Base-by-base conservation (phyloP, 2,329 filamentous ascomycete species). In the Ceratocystiopsis brevicomis region DNA sequence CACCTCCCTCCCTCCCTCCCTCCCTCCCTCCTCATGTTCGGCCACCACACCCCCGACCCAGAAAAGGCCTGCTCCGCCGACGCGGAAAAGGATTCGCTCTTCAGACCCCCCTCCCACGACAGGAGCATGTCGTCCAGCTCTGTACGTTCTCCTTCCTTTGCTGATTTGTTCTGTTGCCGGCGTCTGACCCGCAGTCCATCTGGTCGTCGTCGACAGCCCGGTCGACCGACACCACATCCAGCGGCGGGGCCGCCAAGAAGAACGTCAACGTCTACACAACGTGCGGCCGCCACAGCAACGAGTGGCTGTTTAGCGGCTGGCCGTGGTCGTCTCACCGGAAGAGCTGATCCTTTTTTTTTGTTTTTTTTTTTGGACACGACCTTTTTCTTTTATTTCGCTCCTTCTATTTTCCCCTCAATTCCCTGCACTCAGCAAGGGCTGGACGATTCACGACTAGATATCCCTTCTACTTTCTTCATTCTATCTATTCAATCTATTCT, bases 261-360 rank as follows among this genome's bases (percentile, higher is more conserved):
- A 45, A 51, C 35, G 48, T 49, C 48, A 53, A 53, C 39, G 51
- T 52, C 45, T 47, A 53, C 47, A 51, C 50, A 4, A 50, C 50
- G 16, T 53, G 51, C 14, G 51, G 51, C 39, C 49, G 51, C 15
- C 51, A 53, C 47, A 48, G 47, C 37, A 49, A 50, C 35, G 47
- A 52, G 41, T 53, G 51, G 51, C 50, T 53, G 2, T 53, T 53
- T 21, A 50, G 48, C 43, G 51, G 51, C 42, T 53, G 51, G 51
- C 25, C 48, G 21, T 25, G 40, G 13, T 43, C 49, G 4, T 50
- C 50, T 34, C 45, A 44, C 4, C 49, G 45, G 37, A 33, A 37
- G 17, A 21, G 19, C 19, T 21, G 19, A 21, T 6, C 19, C 19
- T 21, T n/a, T 16, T 21, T n/a, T 36, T 25, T 30, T 18, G 6